These are phyloP conservation scores for Pterula multifida DNA, from an alignment of 1,284 basidiomycete species.

Conservation along the genomic window DNA sequence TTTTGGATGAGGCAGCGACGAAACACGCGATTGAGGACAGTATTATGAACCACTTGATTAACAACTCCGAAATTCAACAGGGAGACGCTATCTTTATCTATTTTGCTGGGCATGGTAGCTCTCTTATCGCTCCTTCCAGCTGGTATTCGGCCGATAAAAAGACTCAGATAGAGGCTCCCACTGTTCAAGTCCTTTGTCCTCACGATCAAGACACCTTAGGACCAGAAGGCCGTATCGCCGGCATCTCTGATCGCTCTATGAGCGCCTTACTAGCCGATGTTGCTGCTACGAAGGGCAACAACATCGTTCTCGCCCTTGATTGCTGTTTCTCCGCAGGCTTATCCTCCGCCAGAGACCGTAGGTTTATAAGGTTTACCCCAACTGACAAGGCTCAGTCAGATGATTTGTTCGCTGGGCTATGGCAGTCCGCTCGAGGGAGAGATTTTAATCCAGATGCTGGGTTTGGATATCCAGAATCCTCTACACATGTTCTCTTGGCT, in stretches of 20 bases:
- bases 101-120: slow-evolving; percentile 58
- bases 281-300: slow-evolving; percentile 44
- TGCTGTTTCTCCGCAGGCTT: slow-evolving; percentile 41
- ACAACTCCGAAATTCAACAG: slow-evolving; percentile 41
- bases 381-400: slow-evolving; percentile 35
- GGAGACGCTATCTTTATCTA: slow-evolving; percentile 56
- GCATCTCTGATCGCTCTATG: slow-evolving; percentile 55
- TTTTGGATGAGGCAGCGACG: slow-evolving; percentile 46
- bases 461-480: slow-evolving; percentile 30
- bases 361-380: slow-evolving; percentile 40
- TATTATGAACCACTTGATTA: slow-evolving; percentile 46
- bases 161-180: background rate
- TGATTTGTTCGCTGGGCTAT: slow-evolving; percentile 40
- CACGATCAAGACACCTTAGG: slow-evolving; percentile 46
- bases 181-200: slow-evolving; percentile 46
- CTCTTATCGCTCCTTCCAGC: slow-evolving; percentile 35
- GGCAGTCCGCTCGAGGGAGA: slow-evolving; percentile 31
- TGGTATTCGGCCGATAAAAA: slow-evolving; percentile 33
- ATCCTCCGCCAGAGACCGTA: slow-evolving; percentile 27
- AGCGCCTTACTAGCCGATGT: slow-evolving; percentile 45
- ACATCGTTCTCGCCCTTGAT: slow-evolving; percentile 54
- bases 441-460: slow-evolving; percentile 25
- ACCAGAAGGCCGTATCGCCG: slow-evolving; percentile 34
- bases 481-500: slow-evolving; percentile 39
- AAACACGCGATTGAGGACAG: slow-evolving; percentile 44